Evolutionary conservation across 2,329 filamentous ascomycete genomes (phyloP).

Genomic region (Sporothrix brasiliensis): DNA sequence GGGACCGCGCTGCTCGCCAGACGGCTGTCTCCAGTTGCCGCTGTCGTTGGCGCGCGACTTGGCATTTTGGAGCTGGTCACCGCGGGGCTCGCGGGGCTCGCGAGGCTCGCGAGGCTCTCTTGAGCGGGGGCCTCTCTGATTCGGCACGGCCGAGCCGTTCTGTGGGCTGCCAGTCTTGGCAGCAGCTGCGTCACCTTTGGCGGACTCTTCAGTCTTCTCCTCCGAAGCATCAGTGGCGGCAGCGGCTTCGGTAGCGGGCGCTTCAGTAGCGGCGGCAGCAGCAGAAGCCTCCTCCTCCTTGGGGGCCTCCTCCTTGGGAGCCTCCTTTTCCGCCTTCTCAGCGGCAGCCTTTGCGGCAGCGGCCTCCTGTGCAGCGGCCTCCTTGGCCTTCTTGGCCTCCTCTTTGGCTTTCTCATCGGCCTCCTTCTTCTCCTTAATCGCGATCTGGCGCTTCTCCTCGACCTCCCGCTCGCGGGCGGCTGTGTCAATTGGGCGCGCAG

Average conservation of each 20-base stretch:
- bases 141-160: slow-evolving; percentile 37
- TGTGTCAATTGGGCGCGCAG: slow-evolving; percentile 91
- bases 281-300: slow-evolving; percentile 21
- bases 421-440: slow-evolving; percentile 79
- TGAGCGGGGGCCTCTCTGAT: slow-evolving; percentile 38
- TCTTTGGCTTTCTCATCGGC: slow-evolving; percentile 84
- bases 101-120: slow-evolving; percentile 43
- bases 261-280: not conserved
- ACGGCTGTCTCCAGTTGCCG: slow-evolving; percentile 62
- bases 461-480: slow-evolving; percentile 85
- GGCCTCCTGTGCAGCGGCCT: slow-evolving; percentile 58
- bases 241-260: slow-evolving; percentile 27
- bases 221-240: slow-evolving; percentile 37
- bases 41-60: slow-evolving; percentile 62
- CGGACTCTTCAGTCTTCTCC: slow-evolving; percentile 37
- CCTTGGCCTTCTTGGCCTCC: slow-evolving; percentile 67
- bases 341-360: slow-evolving; percentile 40
- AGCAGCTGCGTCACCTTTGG: slow-evolving; percentile 33
- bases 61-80: slow-evolving; percentile 51
- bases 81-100: slow-evolving; percentile 45
- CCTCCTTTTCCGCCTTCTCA: slow-evolving; percentile 37
- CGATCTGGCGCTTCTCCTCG: slow-evolving; percentile 79
- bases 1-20: slow-evolving; percentile 51
- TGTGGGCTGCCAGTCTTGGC: slow-evolving; percentile 34
- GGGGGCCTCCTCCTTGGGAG: slow-evolving; percentile 25